Base-by-base conservation (phyloP, 805 yeast genomes). In the Candida vaughaniae region DNA sequence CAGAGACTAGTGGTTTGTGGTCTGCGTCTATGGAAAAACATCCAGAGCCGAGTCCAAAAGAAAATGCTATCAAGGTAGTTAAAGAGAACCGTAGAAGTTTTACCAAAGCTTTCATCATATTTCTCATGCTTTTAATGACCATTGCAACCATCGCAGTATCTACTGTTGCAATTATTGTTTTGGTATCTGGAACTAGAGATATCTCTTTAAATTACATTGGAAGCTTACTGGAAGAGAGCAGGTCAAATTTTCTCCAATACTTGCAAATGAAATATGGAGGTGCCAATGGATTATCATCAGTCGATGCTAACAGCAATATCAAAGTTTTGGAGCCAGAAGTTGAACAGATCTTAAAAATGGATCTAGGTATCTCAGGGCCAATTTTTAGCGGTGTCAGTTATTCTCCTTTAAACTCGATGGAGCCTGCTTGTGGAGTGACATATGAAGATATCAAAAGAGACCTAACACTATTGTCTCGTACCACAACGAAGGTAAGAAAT, bases 371-470 rank as follows among this genome's bases (percentile, higher is more conserved):
- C 64, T 31, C 17, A 36, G 46, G 15, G 3, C 3, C 10, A 8
- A 32, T 66, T 2, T 77, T 82, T 42, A 66, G 73, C 46, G 87
- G 88, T 0, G 42, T 82, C 12, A 74, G 76, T 15, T 82, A 82
- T 53, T 70, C 84, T 3, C 88, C 88, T 0, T 54, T 58, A 39
- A 62, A 68, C 31, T 77, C 75, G 1, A 66, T 66, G 50, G 71
- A 61, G 32, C 85, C 85, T 0, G 33, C 45, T 12, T 82, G 87
- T 62, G 81, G 78, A 1, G 64, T 60, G 1, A 62, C 62, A 0
- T 55, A 58, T 35, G 59, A 70, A 35, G 81, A 77, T 3, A 75
- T 80, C 0, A 43, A 77, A 30, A 55, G 73, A 15, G 90, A 84
- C 46, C 46, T 83, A 16, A 78, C 80, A 0, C 50, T 72, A 8